A percentile compares a stretch with the other conserved stretches of the same genome.
Conservation (phyloP, 805 yeast species). For the Wickerhamiella parazyma region DNA sequence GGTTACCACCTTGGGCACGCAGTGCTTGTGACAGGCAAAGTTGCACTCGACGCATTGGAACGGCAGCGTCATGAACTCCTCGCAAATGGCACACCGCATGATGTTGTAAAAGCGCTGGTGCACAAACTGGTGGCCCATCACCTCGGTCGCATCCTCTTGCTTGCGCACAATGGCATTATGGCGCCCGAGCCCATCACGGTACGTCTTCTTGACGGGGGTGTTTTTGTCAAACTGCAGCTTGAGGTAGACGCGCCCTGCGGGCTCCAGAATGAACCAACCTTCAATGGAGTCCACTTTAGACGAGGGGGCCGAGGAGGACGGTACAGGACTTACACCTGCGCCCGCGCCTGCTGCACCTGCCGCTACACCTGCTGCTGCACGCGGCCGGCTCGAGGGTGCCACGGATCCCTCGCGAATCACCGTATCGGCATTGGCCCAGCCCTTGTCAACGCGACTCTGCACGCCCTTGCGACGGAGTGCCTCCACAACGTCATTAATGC, state of each 20-base stretch:
- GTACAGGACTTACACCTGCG: no score
- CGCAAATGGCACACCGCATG: slow-evolving; percentile 96
- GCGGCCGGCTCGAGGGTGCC: not conserved
- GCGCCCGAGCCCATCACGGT: slow-evolving; percentile 49
- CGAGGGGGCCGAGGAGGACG: no score
- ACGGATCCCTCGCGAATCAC: slow-evolving; percentile 19
- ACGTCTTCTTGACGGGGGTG: slow-evolving; percentile 14
- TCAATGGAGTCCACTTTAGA: slow-evolving; percentile 38
- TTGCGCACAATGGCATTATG: slow-evolving; percentile 89
- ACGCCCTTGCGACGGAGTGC: slow-evolving; percentile 85
- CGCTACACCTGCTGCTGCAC: no score
- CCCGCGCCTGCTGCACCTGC: no score
- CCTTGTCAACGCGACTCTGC: slow-evolving; percentile 52
- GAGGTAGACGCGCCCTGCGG: slow-evolving; percentile 78
- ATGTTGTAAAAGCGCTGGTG: slow-evolving; percentile 81
- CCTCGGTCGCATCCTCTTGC: slow-evolving; percentile 73
- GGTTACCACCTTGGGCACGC: slow-evolving; percentile 65
- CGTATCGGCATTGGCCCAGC: slow-evolving; percentile 70
- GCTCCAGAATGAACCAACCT: slow-evolving; percentile 85
- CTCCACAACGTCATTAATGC: slow-evolving; percentile 83
- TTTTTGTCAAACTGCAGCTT: slow-evolving; percentile 56
- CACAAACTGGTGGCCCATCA: slow-evolving; percentile 93
- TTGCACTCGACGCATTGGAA: slow-evolving; percentile 71
- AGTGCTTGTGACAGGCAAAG: slow-evolving; percentile 64
- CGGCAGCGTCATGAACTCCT: slow-evolving; percentile 76